Base-by-base conservation (phyloP, 106 monocot genomes). In the Gastrodia elata region DNA sequence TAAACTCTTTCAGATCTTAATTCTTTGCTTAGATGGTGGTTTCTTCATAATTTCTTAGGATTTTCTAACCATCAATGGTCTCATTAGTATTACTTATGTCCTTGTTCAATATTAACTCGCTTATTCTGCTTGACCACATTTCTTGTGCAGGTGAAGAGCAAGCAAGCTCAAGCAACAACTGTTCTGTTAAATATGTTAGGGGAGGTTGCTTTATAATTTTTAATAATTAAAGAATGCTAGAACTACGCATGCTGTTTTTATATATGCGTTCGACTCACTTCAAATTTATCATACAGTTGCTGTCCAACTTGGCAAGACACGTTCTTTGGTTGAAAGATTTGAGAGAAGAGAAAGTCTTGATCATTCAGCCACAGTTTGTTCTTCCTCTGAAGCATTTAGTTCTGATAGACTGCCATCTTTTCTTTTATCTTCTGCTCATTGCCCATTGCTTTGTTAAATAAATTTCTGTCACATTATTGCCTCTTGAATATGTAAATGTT, bases 301-400 rank as follows among this genome's bases (percentile, higher is more conserved):
- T 58, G 87, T 92, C 72, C 87, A 72, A 79, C 82, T 84, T 78
- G 95, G 95, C 77, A 92, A 77, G 65, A 96, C 92, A 72, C 72
- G 85, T 65, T 92, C 92, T 77, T 82, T 96, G 57, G 95, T 96
- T 73, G 85, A 96, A 75, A 85, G 87, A 52, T 96, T 83, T 83
- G 95, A 96, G 74, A 96, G 58, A 64, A 86, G 81, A 83, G 93
- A 94, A 16, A 74, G 52, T 82, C 71, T 38, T 61, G 64, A 79
- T 72, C 52, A 26, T 37, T 5, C 79, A 8, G 24, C 49, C 38
- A 64, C 73, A 27, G 74, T 38, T 70, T 75, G 75, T 76, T 70
- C 74, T 80, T 77, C 41, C 46, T 40, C 48, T 76, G 77, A 88
- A 61, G 32, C 32, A 8, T 2, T 61, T 10, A 11, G 61, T 61